These are phyloP conservation scores for Myriosclerotinia scirpicola DNA, from an alignment of 2,329 filamentous ascomycete genomes.

Conservation along the genomic window DNA sequence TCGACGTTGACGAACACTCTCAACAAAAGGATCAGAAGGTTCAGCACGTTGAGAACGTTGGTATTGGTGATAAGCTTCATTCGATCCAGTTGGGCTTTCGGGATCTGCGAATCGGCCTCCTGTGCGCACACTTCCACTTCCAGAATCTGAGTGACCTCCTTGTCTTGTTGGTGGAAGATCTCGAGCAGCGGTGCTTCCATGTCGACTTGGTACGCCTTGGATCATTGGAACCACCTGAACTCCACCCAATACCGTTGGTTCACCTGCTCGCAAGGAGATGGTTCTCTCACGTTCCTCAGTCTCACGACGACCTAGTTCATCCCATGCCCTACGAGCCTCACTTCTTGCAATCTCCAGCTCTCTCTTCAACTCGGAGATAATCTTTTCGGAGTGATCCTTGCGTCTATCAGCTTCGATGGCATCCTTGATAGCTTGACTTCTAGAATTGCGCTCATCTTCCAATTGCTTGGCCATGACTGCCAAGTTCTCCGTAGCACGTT, in stretches of 20 bases:
- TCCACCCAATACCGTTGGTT: constrained; percentile 85
- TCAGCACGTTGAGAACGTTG: constrained; percentile 49
- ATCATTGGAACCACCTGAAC: constrained; percentile 96
- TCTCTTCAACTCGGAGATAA: constrained; percentile 86
- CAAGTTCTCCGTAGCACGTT: constrained; percentile 78
- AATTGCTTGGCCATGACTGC: constrained; percentile 75
- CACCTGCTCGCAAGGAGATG: constrained; percentile 79
- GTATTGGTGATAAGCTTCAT: constrained; percentile 36
- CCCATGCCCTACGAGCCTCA: constrained; percentile 93
- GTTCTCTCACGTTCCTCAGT: constrained; percentile 90
- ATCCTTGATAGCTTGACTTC: constrained; percentile 65
- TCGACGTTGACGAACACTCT: constrained; percentile 42
- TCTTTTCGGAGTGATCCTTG: constrained; percentile 68
- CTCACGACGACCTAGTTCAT: constrained; percentile 89
- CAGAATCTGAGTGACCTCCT: constrained; percentile 45
- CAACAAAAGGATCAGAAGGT: constrained; percentile 64
- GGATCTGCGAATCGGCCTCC: constrained; percentile 31
- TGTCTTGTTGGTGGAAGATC: constrained; percentile 48
- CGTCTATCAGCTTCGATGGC: constrained; percentile 68
- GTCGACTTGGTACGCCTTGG: constrained; percentile 62
- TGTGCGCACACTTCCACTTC: constrained; percentile 29
- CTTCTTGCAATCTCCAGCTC: constrained; percentile 95
- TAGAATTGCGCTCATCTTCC: constrained; percentile 69
- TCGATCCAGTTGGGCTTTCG: constrained; percentile 25
- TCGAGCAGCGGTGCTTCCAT: constrained; percentile 45